Evolutionary conservation across 2,329 filamentous ascomycete genomes (phyloP).

Genomic region (Epichloe festucae): DNA sequence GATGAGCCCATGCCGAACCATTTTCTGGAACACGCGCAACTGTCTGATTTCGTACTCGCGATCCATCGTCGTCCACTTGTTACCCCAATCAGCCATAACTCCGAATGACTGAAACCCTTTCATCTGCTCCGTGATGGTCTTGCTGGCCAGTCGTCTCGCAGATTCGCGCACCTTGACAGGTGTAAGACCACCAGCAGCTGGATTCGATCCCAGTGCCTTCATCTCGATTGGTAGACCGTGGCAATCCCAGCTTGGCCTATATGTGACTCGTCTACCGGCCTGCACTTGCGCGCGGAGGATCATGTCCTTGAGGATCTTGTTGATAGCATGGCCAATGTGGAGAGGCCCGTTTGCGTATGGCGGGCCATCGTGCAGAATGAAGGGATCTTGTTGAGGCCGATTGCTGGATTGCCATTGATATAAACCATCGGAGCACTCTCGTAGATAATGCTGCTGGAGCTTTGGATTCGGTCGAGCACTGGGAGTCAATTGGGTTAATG

Average conservation of each 20-base stretch:
- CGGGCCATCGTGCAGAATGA: slow-evolving; percentile 86
- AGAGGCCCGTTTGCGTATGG: slow-evolving; percentile 91
- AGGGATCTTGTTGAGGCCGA: slow-evolving; percentile 44
- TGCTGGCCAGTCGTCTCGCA: slow-evolving; percentile 52
- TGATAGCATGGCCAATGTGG: slow-evolving; percentile 88
- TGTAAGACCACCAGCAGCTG: slow-evolving; percentile 27
- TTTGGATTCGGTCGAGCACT: slow-evolving; percentile 40
- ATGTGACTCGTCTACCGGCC: slow-evolving; percentile 57
- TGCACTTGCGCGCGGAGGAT: slow-evolving; percentile 71
- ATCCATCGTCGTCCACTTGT: slow-evolving; percentile 70
- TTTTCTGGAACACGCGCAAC: slow-evolving; percentile 59
- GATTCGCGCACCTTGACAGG: slow-evolving; percentile 48
- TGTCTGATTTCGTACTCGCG: slow-evolving; percentile 61
- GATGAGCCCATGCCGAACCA: slow-evolving; percentile 61
- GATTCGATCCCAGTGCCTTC: slow-evolving; percentile 61
- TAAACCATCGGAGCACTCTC: slow-evolving; percentile 71
- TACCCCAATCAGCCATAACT: slow-evolving; percentile 71
- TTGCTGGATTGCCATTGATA: slow-evolving; percentile 71
- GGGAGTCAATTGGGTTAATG: slow-evolving; percentile 4
- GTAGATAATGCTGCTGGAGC: slow-evolving; percentile 46
- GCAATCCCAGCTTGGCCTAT: slow-evolving; percentile 93
- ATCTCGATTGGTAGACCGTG: slow-evolving; percentile 95
- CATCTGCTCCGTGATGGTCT: slow-evolving; percentile 62
- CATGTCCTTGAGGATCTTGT: slow-evolving; percentile 95
- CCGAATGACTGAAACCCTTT: slow-evolving; percentile 59